Evolutionary conservation across 441 rosid species (phyloP).

Genomic region (Jatropha podagrica): DNA sequence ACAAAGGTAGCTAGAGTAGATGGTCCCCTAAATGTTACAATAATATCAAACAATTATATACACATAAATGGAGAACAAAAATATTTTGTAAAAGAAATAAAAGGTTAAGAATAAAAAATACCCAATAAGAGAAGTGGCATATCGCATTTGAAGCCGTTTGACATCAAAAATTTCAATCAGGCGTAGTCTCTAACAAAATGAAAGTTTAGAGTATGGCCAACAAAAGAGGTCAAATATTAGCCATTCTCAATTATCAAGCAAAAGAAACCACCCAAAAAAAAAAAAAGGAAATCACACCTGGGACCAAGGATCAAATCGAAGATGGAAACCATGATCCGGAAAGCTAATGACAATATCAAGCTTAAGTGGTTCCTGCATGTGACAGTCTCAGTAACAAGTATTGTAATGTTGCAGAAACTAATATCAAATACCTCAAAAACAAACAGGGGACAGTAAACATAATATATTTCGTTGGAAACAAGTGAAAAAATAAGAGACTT

Average conservation of each 20-base stretch:
- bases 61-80: neutral
- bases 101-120: constrained; percentile 24
- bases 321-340: constrained; percentile 97
- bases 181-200: constrained; percentile 67
- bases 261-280: neutral
- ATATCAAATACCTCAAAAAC: too few relatives aligned
- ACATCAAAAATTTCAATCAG: constrained; percentile 84
- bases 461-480: too few relatives aligned
- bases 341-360: constrained; percentile 87
- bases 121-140: constrained; percentile 88
- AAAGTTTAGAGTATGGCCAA: constrained; percentile 11
- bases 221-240: neutral
- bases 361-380: constrained; percentile 76
- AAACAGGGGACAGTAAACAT: too few relatives aligned
- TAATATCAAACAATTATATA: constrained; percentile 15
- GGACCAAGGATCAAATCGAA: constrained; percentile 97
- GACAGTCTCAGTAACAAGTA: constrained; percentile 7
- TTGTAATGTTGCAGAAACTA: neutral
- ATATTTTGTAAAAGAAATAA: neutral
- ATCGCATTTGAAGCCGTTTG: constrained; percentile 95
- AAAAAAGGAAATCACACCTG: constrained; percentile 50
- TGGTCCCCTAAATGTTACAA: constrained; percentile 62
- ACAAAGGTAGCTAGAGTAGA: constrained; percentile 87
- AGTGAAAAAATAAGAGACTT: too few relatives aligned
- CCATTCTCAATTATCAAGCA: neutral